phyloP scores from a whole-genome alignment of 1,284 basidiomycete species.

The Rhodotorula sp. region DNA sequence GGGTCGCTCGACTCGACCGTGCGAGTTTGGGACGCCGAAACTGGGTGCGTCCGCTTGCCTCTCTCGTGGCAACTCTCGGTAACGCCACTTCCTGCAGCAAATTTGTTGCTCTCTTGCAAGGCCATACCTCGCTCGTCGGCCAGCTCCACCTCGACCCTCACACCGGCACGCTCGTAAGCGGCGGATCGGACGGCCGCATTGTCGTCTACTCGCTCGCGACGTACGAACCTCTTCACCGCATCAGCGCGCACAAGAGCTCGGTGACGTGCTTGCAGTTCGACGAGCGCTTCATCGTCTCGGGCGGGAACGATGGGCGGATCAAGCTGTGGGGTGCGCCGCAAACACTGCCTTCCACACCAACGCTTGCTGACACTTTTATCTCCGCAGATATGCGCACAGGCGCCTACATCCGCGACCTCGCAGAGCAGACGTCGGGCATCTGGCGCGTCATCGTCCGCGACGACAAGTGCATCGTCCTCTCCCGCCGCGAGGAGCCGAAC shows the following conservation, averaged over 20 bases:
- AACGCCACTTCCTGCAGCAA: slow-evolving; percentile 54
- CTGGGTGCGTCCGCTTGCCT: slow-evolving; percentile 59
- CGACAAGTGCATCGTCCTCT: slow-evolving; percentile 78
- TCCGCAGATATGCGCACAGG: slow-evolving; percentile 60
- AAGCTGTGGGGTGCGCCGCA: slow-evolving; percentile 65
- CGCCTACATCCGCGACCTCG: slow-evolving; percentile 68
- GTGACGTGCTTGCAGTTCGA: slow-evolving; percentile 90
- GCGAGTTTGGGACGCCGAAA: slow-evolving; percentile 76
- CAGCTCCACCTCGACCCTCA: slow-evolving; percentile 76
- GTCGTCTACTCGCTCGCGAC: slow-evolving; percentile 78
- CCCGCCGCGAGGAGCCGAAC: slow-evolving; percentile 63
- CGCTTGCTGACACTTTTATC: no score
- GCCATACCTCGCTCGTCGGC: slow-evolving; percentile 91
- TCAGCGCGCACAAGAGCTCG: slow-evolving; percentile 78
- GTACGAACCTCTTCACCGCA: slow-evolving; percentile 53
- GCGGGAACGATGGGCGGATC: slow-evolving; percentile 88
- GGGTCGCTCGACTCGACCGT: slow-evolving; percentile 90
- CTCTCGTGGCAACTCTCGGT: background rate
- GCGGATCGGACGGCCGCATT: slow-evolving; percentile 89
- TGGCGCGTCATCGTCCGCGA: slow-evolving; percentile 81
- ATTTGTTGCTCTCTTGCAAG: slow-evolving; percentile 81
- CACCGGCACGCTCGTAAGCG: slow-evolving; percentile 70
- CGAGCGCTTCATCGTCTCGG: slow-evolving; percentile 62
- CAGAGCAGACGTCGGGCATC: slow-evolving; percentile 71
- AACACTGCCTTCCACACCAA: no score